Conservation (phyloP, 2,329 filamentous ascomycete species). For the Blumeriella jaapii region DNA sequence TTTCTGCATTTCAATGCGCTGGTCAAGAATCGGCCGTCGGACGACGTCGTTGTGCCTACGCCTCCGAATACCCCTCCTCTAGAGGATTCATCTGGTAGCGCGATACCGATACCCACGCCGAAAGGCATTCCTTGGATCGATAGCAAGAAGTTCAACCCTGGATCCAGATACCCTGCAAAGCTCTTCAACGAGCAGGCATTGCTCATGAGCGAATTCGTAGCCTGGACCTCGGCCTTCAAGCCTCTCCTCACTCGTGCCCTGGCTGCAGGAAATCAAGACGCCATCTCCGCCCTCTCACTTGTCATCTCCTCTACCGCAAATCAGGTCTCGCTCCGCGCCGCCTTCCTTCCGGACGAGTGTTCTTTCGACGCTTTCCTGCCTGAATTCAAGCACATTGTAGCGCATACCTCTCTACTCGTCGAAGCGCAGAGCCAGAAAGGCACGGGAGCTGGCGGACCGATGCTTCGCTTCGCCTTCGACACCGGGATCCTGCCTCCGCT, state of each 20-base stretch:
- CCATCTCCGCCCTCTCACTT: conserved; percentile 14
- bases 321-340: conserved; percentile 11
- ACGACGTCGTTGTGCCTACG: not conserved
- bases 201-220: conserved; percentile 8
- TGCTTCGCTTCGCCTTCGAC: conserved; percentile 43
- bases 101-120: conserved; percentile 1
- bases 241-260: conserved; percentile 6
- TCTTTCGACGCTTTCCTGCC: conserved; percentile 14
- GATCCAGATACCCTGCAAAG: conserved; percentile 2
- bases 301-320: conserved; percentile 7
- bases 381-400: conserved; percentile 11
- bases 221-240: conserved; percentile 11
- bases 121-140: conserved; percentile 13
- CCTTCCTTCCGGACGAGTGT: conserved; percentile 12
- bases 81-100: not conserved
- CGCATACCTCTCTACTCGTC: conserved; percentile 5
- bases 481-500: conserved; percentile 51
- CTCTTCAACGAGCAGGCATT: conserved; percentile 8
- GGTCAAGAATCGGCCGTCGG: conserved; percentile 5
- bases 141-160: conserved; percentile 11
- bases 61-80: not conserved
- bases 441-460: not conserved
- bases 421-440: conserved; percentile 2
- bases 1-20: conserved; percentile 16
- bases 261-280: conserved; percentile 6